Conservation (phyloP, 805 yeast genomes). For the Hanseniaspora nectarophila region DNA sequence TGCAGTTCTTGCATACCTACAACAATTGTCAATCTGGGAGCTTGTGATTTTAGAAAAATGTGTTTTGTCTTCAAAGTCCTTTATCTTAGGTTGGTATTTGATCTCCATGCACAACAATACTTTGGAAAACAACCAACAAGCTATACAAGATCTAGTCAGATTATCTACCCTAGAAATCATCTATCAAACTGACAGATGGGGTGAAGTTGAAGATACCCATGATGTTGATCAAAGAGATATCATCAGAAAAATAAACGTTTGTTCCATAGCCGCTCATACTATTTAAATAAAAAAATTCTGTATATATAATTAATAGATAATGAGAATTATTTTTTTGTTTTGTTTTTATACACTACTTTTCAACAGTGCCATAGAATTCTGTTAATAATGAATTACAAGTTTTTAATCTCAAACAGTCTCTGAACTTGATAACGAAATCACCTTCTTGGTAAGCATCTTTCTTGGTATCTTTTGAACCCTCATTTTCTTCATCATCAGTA, state of each 20-base stretch:
- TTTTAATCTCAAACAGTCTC: slow-evolving; percentile 40
- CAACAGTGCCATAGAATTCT: slow-evolving; percentile 19
- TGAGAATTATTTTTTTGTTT: too few species aligned
- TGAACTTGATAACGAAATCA: slow-evolving; percentile 56
- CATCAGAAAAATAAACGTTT: slow-evolving; percentile 67
- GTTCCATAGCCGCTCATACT: slow-evolving; percentile 43
- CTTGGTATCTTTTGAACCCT: slow-evolving; percentile 16
- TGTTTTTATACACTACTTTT: too few species aligned
- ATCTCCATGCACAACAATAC: slow-evolving; percentile 34
- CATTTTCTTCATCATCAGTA: slow-evolving; percentile 18
- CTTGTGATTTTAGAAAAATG: slow-evolving; percentile 82
- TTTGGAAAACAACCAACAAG: slow-evolving; percentile 26
- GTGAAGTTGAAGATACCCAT: slow-evolving; percentile 96
- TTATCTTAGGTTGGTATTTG: slow-evolving; percentile 65
- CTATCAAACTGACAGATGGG: slow-evolving; percentile 85
- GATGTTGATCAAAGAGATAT: slow-evolving; percentile 92
- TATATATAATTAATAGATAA: too few species aligned
- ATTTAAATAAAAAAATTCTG: slow-evolving; percentile 7
- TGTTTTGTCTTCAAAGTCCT: slow-evolving; percentile 74
- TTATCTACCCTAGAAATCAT: slow-evolving; percentile 72
- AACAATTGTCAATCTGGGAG: slow-evolving; percentile 56
- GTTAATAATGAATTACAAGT: slow-evolving; percentile 40
- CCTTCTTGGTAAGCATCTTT: slow-evolving; percentile 48
- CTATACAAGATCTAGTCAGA: slow-evolving; percentile 60
- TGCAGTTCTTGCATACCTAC: slow-evolving; percentile 56